phyloP scores from a whole-genome alignment of 306 rosid genomes.

The Glycyrrhiza uralensis region DNA sequence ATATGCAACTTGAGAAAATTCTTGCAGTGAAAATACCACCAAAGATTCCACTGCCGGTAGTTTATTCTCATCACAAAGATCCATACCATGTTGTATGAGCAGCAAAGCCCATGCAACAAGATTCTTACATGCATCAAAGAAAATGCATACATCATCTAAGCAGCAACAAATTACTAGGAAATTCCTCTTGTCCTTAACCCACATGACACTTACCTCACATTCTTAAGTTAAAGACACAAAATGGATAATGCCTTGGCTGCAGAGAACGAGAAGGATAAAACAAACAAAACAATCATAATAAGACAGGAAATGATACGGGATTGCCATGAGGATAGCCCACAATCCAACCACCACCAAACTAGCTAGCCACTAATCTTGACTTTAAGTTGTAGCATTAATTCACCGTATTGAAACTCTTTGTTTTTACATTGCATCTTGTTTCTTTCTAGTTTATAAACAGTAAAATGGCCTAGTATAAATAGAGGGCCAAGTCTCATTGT shows the following conservation, averaged over 20 bases:
- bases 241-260: background rate
- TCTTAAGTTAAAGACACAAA: background rate
- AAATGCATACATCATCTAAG: background rate
- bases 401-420: no score
- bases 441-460: no score
- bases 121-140: background rate
- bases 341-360: no score
- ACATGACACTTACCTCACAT: background rate
- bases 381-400: no score
- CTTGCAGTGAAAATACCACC: background rate
- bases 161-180: background rate
- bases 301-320: no score
- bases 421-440: no score
- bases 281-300: background rate
- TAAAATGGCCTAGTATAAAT: no score
- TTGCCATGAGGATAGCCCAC: no score
- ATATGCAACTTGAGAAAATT: no score
- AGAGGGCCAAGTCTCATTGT: no score
- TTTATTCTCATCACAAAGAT: background rate
- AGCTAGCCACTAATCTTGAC: no score
- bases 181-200: background rate
- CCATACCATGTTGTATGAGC: background rate
- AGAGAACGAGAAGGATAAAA: background rate
- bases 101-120: background rate
- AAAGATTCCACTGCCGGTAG: background rate